Percentiles rank a stretch among this genome's conserved stretches.
These are phyloP conservation scores for Pseudozyma sp. DNA, from an alignment of 1,284 basidiomycete genomes.

Conservation along the genomic window DNA sequence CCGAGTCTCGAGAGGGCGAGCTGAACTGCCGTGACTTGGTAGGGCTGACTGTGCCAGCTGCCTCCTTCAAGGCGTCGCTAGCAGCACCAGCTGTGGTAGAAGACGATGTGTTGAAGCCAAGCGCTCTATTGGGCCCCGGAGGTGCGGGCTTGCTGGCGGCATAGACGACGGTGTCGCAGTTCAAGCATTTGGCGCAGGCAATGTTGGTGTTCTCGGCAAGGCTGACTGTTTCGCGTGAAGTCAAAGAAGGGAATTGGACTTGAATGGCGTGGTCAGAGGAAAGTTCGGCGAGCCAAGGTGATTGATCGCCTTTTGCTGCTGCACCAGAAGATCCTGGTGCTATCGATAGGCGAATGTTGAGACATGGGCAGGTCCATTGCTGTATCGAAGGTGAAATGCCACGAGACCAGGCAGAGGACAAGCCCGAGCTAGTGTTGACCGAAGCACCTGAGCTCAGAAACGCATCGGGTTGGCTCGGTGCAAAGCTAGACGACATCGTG, in stretches of 20 bases:
- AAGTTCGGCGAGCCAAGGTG: slow-evolving; percentile 39
- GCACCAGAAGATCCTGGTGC: slow-evolving; percentile 10
- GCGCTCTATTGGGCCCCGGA: slow-evolving; percentile 36
- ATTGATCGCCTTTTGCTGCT: background rate
- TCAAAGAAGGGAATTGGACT: slow-evolving; percentile 35
- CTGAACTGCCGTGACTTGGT: slow-evolving; percentile 18
- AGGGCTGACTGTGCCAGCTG: slow-evolving; percentile 18
- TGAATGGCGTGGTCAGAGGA: slow-evolving; percentile 39
- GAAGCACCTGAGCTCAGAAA: slow-evolving; percentile 3
- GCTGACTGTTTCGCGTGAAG: slow-evolving; percentile 41
- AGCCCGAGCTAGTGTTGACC: slow-evolving; percentile 10
- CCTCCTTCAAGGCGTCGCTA: slow-evolving; percentile 13
- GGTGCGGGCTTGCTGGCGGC: slow-evolving; percentile 44
- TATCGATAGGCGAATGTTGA: slow-evolving; percentile 42
- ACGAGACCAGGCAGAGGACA: slow-evolving; percentile 27
- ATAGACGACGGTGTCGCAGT: slow-evolving; percentile 48
- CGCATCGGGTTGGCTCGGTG: slow-evolving; percentile 3
- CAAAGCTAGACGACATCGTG: slow-evolving; percentile 21
- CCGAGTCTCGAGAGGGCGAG: slow-evolving; percentile 33
- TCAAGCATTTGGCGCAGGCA: slow-evolving; percentile 48
- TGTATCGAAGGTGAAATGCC: slow-evolving; percentile 12
- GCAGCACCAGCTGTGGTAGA: slow-evolving; percentile 15
- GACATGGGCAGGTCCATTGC: slow-evolving; percentile 47
- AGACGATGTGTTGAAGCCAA: slow-evolving; percentile 42
- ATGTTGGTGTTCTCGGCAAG: slow-evolving; percentile 30